Percentiles rank a stretch among this genome's conserved stretches.
Conservation (phyloP, 2,329 filamentous ascomycete species). For the Pseudogymnoascus sp. region DNA sequence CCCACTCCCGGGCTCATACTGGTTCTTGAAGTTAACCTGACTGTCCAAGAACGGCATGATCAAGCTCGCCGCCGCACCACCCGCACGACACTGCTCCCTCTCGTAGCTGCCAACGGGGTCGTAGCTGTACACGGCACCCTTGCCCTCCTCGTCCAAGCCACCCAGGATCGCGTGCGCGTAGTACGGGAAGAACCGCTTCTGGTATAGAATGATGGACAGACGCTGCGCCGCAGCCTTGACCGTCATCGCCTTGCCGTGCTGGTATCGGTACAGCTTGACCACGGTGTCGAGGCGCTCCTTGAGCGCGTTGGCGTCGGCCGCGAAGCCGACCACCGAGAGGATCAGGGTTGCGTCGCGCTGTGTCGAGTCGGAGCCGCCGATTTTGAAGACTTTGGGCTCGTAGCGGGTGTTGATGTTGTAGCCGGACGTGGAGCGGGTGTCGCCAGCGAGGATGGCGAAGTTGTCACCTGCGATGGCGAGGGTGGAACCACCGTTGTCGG, state of each 20-base stretch:
- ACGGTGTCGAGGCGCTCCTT: slow-evolving; percentile 89
- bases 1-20: slow-evolving; percentile 82
- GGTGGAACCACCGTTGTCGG: slow-evolving; percentile 95
- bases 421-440: slow-evolving; percentile 89
- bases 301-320: slow-evolving; percentile 86
- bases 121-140: slow-evolving; percentile 92
- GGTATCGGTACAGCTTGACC: slow-evolving; percentile 98
- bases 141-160: slow-evolving; percentile 88
- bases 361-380: slow-evolving; percentile 80
- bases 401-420: slow-evolving; percentile 99
- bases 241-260: slow-evolving; percentile 92
- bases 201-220: slow-evolving; percentile 89
- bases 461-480: slow-evolving; percentile 88
- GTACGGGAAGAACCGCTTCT: slow-evolving; percentile 98
- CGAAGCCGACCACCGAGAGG: slow-evolving; percentile 90
- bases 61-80: slow-evolving; percentile 81
- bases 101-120: slow-evolving; percentile 98
- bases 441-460: slow-evolving; percentile 94
- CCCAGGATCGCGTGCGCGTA: slow-evolving; percentile 93
- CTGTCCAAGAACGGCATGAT: slow-evolving; percentile 99
- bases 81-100: slow-evolving; percentile 89
- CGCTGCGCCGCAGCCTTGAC: slow-evolving; percentile 92
- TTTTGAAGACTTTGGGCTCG: slow-evolving; percentile 93
- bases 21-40: slow-evolving; percentile 99
- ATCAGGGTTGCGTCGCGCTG: slow-evolving; percentile 81